Evolutionary conservation across 129 eudicot species (phyloP), one percentile per base, ranked within the genome.

Genomic region (Apium graveolens): DNA sequence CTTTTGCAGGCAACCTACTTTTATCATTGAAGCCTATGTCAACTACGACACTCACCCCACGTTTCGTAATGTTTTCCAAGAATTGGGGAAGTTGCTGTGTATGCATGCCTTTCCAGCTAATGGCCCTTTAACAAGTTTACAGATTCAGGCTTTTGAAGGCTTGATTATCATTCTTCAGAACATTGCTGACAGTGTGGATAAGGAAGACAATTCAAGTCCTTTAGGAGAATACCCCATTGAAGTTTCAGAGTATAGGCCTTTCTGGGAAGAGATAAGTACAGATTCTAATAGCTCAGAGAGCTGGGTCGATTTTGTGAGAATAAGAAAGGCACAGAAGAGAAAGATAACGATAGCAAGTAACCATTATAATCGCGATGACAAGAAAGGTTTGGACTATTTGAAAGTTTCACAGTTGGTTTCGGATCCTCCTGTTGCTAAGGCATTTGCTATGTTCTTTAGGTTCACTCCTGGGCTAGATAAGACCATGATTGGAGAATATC

Each of bases 101-200:
- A 93, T 88, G 81, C 84, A 88, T 4, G 93, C 98, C 5, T 93
- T 93, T 77, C 91, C 91, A 17, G 79, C 86, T 17, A 73, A 81
- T 14, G 70, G 85, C 32, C 73, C 82, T 48, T 29, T 83, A 34
- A 88, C 97, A 32, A 89, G 93, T 80, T 85, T 88, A 51, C 98
- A 93, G 53, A 79, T 89, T 1, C 96, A 91, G 80, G 91, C 98
- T 35, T 89, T 91, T 35, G 98, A 93, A 37, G 98, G 98, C n/a
- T 85, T 93, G 20, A 79, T 81, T 70, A 78, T 88, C 26, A 73
- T 89, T 21, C 84, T 93, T n/a, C 98, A 93, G 51, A 84, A 86
- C 84, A 91, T 93, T 60, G 96, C 97, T 11, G 97, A 91, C 74
- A 81, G 83, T 11, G 83, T 93, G 18, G 97, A 90, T 37, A 93